Percentiles rank a stretch among this genome's conserved stretches.
Conservation (phyloP, 2,329 filamentous ascomycete species). For the Fusarium begoniae region DNA sequence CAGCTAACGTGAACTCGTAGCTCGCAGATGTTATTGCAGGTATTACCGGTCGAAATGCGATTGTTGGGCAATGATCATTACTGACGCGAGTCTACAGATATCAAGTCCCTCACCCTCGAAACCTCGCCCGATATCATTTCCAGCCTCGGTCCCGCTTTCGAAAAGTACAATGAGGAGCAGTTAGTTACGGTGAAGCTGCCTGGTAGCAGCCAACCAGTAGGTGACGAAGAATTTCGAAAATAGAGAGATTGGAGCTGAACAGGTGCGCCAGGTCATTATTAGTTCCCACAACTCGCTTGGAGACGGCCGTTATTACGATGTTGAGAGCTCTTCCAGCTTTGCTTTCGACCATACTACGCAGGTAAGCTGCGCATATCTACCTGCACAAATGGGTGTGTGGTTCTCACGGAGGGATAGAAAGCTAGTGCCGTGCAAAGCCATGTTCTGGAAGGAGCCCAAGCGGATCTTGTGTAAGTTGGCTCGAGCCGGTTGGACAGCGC, state of each 20-base stretch:
- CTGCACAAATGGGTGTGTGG: neutral
- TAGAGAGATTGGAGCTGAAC: slow-evolving; percentile 15
- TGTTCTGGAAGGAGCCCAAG: slow-evolving; percentile 77
- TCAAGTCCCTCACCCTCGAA: slow-evolving; percentile 83
- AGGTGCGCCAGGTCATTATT: slow-evolving; percentile 72
- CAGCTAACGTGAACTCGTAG: slow-evolving; percentile 57
- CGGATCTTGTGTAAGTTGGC: slow-evolving; percentile 77
- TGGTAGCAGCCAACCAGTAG: slow-evolving; percentile 73
- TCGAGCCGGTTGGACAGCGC: neutral
- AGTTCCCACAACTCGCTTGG: slow-evolving; percentile 87
- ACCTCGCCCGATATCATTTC: slow-evolving; percentile 73
- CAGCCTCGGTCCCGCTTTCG: slow-evolving; percentile 82
- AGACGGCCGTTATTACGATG: slow-evolving; percentile 86
- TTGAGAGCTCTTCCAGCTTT: slow-evolving; percentile 88
- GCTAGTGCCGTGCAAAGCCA: slow-evolving; percentile 85
- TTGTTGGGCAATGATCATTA: neutral
- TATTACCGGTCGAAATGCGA: slow-evolving; percentile 52
- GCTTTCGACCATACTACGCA: slow-evolving; percentile 85
- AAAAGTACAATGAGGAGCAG: slow-evolving; percentile 97
- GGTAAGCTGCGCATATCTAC: slow-evolving; percentile 52
- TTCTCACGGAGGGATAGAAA: slow-evolving; percentile 63
- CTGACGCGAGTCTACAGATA: slow-evolving; percentile 67
- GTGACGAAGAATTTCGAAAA: slow-evolving; percentile 14
- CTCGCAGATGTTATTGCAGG: slow-evolving; percentile 89
- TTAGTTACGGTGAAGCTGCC: slow-evolving; percentile 89